Base-by-base conservation (phyloP, 2,329 filamentous ascomycete species). In the Knufia fluminis region DNA sequence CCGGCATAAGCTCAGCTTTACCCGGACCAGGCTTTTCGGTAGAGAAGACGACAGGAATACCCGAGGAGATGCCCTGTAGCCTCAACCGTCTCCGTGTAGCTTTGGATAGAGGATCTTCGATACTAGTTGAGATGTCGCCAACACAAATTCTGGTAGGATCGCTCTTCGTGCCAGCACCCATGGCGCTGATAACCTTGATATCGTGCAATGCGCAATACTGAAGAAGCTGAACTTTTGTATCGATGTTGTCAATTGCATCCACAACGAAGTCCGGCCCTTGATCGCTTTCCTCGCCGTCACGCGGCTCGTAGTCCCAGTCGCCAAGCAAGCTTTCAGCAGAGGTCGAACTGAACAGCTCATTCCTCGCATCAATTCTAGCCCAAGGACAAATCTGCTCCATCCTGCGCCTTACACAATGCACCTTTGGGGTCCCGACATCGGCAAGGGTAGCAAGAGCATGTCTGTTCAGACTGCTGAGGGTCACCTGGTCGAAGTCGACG, bases 241-340 rank as follows among this genome's bases (percentile, higher is more conserved):
- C 87, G 54, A 98, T 97, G 63, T 98, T 97, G 67, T 98, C 92
- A 57, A 98, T 98, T 19, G 91, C 94, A 67, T 98, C 92, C 31
- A 98, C 80, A n/a, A 98, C 81, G 61, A 83, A 98, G 60, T 91
- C 84, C 1, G 90, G 89, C 59, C 75, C 75, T 41, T 60, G 64
- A n/a, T 64, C 64, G 28, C 62, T 60, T 16, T 66, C 64, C 4
- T 63, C 61, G 24, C 65, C 62, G 76, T 78, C 14, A 73, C 80
- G 3, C 67, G 72, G 36, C 70, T 71, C 23, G 55, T 66, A 57
- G 10, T 71, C 68, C 82, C 87, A 89, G 0, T 79, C 72, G 0
- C 71, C 79, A 36, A 98, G 71, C 54, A 96, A 71, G 9, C 69
- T 64, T 4, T 77, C 76, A 0, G 89, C 89, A 8, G 74, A 80